phyloP scores from a whole-genome alignment of 2,329 filamentous ascomycete species.

The Epichloe bromicola region DNA sequence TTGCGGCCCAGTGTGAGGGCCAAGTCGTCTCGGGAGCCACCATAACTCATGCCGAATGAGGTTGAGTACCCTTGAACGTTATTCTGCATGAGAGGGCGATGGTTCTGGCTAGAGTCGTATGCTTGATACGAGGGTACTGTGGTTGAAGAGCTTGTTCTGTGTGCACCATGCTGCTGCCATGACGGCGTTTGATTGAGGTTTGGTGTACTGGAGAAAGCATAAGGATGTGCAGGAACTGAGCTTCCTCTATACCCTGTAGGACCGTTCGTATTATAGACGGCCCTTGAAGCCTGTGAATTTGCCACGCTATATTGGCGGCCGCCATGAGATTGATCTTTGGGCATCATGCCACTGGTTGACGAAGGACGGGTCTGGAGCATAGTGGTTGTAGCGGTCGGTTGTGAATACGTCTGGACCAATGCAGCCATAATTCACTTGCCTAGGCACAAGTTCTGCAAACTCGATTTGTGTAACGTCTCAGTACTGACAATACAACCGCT shows the following conservation, averaged over 20 bases:
- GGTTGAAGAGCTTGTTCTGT: slow-evolving; percentile 35
- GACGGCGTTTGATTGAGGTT: slow-evolving; percentile 42
- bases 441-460: not conserved
- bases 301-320: slow-evolving; percentile 36
- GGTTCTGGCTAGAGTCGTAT: slow-evolving; percentile 12
- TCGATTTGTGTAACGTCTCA: not conserved
- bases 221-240: slow-evolving; percentile 55
- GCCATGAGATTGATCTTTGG: slow-evolving; percentile 35
- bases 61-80: slow-evolving; percentile 27
- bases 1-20: slow-evolving; percentile 29
- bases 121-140: slow-evolving; percentile 22
- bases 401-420: slow-evolving; percentile 68
- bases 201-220: slow-evolving; percentile 63
- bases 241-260: slow-evolving; percentile 40
- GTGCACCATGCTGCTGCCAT: slow-evolving; percentile 36
- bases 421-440: slow-evolving; percentile 55
- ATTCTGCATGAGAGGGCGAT: slow-evolving; percentile 15
- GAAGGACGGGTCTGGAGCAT: slow-evolving; percentile 64
- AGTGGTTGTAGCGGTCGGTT: slow-evolving; percentile 59
- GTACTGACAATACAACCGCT: not conserved
- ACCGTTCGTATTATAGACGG: slow-evolving; percentile 18
- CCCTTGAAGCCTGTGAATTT: slow-evolving; percentile 19
- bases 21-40: slow-evolving; percentile 40
- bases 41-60: slow-evolving; percentile 21
- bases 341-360: slow-evolving; percentile 36